Conservation (phyloP, 352 stramenopile species). For the Phytophthora sp. region DNA sequence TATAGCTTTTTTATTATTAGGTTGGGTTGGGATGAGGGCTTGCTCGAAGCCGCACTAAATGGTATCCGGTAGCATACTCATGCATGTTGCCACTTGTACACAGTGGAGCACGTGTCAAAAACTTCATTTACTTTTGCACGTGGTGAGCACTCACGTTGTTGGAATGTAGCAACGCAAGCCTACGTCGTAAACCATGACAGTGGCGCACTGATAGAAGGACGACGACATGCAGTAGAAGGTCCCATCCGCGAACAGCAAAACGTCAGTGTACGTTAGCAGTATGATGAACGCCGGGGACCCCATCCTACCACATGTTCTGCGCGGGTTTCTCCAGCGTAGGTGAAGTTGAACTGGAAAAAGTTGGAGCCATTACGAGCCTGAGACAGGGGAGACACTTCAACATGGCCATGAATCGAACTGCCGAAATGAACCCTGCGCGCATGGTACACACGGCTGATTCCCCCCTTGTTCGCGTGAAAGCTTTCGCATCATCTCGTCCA, state of each 20-base stretch:
- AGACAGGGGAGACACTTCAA: conserved; percentile 6
- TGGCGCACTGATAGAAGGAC: conserved; percentile 19
- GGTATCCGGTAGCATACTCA: conserved; percentile 4
- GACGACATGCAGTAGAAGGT: conserved; percentile 26
- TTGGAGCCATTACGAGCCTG: conserved; percentile 6
- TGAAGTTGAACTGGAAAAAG: conserved; percentile 37
- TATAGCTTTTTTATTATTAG: no score
- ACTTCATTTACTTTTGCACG: background rate
- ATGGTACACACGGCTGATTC: no score
- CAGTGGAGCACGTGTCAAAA: conserved; percentile 24
- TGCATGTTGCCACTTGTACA: background rate
- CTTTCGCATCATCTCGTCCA: no score
- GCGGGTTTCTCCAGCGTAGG: conserved; percentile 3
- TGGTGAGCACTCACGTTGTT: conserved; percentile 5
- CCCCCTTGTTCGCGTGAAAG: no score
- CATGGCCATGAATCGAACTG: no score
- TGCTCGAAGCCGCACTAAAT: conserved; percentile 29
- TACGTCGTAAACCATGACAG: conserved; percentile 32
- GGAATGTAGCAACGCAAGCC: conserved; percentile 7
- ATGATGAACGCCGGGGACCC: background rate
- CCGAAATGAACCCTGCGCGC: no score
- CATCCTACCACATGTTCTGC: conserved; percentile 26
- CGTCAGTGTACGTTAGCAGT: background rate
- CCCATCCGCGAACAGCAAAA: conserved; percentile 34
- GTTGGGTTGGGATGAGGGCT: conserved; percentile 23